Conservation (phyloP, 164 flowering plant genomes). For the Nelumbo lutea region DNA sequence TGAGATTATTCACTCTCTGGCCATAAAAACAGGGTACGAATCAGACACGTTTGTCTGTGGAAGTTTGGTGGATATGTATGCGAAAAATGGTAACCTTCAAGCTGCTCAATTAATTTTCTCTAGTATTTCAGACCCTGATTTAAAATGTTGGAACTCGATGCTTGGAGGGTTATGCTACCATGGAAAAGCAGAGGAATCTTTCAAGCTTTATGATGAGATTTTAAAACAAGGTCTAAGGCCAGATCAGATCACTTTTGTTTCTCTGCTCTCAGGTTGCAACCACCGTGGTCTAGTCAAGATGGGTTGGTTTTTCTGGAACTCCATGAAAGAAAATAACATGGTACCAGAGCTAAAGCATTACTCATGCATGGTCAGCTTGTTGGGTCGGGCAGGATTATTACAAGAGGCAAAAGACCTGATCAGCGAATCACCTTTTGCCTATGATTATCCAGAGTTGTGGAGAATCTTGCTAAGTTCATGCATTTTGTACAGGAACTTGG, state of each 20-base stretch:
- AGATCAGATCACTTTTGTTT: constrained; percentile 68
- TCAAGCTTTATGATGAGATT: constrained; percentile 42
- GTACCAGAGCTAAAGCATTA: constrained; percentile 67
- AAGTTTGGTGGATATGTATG: constrained; percentile 78
- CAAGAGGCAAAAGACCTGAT: constrained; percentile 64
- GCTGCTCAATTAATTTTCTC: constrained; percentile 49
- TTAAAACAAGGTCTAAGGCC: constrained; percentile 34
- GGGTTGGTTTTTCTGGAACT: constrained; percentile 60
- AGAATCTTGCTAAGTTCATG: constrained; percentile 76
- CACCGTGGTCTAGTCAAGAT: constrained; percentile 55
- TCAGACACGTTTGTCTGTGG: constrained; percentile 56
- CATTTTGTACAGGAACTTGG: constrained; percentile 32
- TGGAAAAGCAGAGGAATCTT: constrained; percentile 64
- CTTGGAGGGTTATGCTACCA: constrained; percentile 72
- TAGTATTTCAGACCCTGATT: constrained; percentile 43
- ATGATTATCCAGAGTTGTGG: constrained; percentile 49
- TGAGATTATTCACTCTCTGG: constrained; percentile 63
- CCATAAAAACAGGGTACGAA: constrained; percentile 53
- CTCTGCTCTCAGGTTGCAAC: constrained; percentile 73
- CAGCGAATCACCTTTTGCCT: constrained; percentile 35
- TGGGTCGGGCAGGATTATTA: constrained; percentile 71
- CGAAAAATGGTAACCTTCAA: constrained; percentile 58
- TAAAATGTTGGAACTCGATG: constrained; percentile 86
- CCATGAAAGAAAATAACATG: constrained; percentile 45
- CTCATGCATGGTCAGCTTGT: constrained; percentile 75